Conservation (phyloP, 331 rosid species). For the Rhamnella rubrinervis region DNA sequence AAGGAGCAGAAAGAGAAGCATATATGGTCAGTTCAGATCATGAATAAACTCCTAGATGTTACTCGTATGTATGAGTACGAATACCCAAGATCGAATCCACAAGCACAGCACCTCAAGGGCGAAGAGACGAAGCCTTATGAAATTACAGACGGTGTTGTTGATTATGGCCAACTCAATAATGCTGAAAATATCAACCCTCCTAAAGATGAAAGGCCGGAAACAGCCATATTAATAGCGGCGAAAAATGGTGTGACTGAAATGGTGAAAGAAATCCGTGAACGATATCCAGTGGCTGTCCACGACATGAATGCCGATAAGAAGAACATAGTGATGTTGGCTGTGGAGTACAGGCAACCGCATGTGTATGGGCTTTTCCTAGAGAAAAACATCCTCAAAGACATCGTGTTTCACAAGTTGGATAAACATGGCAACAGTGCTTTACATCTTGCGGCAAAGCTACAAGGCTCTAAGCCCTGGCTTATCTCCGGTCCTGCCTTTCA, state of each 20-base stretch:
- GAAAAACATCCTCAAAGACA: conserved; percentile 21
- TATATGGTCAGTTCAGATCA: conserved; percentile 23
- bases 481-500: conserved; percentile 51
- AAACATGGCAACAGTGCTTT: conserved; percentile 41
- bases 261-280: conserved; percentile 43
- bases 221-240: conserved; percentile 54
- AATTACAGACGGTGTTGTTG: neutral
- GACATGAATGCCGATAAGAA: conserved; percentile 42
- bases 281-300: conserved; percentile 50
- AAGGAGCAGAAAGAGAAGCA: conserved; percentile 24
- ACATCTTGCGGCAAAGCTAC: conserved; percentile 49
- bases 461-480: conserved; percentile 43
- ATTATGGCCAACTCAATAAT: too few species aligned
- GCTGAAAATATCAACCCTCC: too few species aligned
- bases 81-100: conserved; percentile 23
- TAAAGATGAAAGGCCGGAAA: conserved; percentile 11
- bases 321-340: conserved; percentile 54
- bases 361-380: conserved; percentile 30
- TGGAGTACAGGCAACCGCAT: conserved; percentile 55
- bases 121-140: conserved; percentile 25
- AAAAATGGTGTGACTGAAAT: conserved; percentile 56
- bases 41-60: conserved; percentile 15
- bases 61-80: conserved; percentile 18
- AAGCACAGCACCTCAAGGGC: neutral
- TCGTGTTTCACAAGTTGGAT: conserved; percentile 38